Evolutionary conservation across 2,329 filamentous ascomycete genomes (phyloP).

Genomic region (Colletotrichum gloeosporioides): DNA sequence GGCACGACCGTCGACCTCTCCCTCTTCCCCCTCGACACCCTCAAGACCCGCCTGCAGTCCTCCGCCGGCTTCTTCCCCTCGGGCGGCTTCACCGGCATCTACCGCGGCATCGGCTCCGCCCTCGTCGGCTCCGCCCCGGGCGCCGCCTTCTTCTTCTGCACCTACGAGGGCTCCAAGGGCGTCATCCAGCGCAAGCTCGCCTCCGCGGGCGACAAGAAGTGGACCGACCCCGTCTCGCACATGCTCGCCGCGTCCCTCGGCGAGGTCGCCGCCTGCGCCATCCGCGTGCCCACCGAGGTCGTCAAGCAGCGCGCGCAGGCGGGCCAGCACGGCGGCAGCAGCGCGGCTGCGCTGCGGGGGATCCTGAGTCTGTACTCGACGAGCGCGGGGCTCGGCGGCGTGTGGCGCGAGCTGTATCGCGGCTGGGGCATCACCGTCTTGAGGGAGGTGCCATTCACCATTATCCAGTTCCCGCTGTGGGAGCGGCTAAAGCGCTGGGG

Average conservation of each 20-base stretch:
- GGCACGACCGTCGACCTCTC: conserved; percentile 96
- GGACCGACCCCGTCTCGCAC: conserved; percentile 51
- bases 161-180: conserved; percentile 80
- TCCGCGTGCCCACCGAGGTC: conserved; percentile 94
- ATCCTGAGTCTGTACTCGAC: conserved; percentile 63
- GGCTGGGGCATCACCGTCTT: conserved; percentile 93
- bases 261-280: conserved; percentile 89
- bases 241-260: conserved; percentile 87
- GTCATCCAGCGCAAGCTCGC: conserved; percentile 43
- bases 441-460: conserved; percentile 95
- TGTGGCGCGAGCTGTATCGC: conserved; percentile 86
- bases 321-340: conserved; percentile 76
- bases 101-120: conserved; percentile 88
- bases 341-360: conserved; percentile 68
- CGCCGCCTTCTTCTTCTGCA: conserved; percentile 96
- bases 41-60: conserved; percentile 97
- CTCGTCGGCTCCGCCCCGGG: conserved; percentile 91
- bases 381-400: conserved; percentile 53
- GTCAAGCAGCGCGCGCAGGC: conserved; percentile 97
- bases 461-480: conserved; percentile 98
- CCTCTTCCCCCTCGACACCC: conserved; percentile 96
- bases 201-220: conserved; percentile 25
- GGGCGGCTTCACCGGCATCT: conserved; percentile 90
- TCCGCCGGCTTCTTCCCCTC: conserved; percentile 76
- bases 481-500: conserved; percentile 85